Base-by-base conservation (phyloP, 78 protist species). In the Creolimax fragrantissima region DNA sequence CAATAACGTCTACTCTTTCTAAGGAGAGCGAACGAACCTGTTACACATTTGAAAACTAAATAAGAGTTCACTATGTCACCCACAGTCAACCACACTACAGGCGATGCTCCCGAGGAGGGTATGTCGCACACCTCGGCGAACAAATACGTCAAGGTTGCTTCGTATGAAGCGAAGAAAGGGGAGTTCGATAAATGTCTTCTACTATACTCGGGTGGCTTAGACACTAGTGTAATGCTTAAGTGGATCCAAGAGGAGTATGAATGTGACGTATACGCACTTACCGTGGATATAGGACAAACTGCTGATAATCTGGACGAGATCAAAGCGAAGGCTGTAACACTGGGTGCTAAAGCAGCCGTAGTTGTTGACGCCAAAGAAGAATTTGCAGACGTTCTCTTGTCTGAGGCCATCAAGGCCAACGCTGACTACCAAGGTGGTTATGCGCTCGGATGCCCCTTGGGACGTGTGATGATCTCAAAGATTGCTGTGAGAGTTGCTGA, bases 361-460 rank as follows among this genome's bases (percentile, higher is more conserved):
- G 43, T 92, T n/a, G 74, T 92, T n/a, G 95, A 92, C 91, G 32
- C 88, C 43, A 44, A 37, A 89, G 84, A 92, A 7, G 96, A 96
- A 84, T 96, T 96, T 11, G 92, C 92, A 35, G 5, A n/a, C 81
- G 94, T 88, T 42, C 91, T 92, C 3, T 45, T 94, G n/a, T 92
- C 91, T 7, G 36, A 86, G 5, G 94, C 92, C 81, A 93, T 88
- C 67, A 88, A 88, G 11, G 74, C 93, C 92, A 96, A 94, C 85
- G 95, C 96, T 67, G 35, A 84, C 43, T 96, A 96, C 93, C 94
- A 96, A 92, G 93, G 91, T 84, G 74, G 96, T 32, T 94, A 96
- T 89, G 58, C 92, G 41, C 84, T 96, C 43, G 96, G 97, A 44
- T 92, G 95, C 41, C 58, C 96, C 3, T 88, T 96, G 35, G 95